phyloP scores from a whole-genome alignment of 2,329 filamentous ascomycete species.

The Colletotrichum scovillei region DNA sequence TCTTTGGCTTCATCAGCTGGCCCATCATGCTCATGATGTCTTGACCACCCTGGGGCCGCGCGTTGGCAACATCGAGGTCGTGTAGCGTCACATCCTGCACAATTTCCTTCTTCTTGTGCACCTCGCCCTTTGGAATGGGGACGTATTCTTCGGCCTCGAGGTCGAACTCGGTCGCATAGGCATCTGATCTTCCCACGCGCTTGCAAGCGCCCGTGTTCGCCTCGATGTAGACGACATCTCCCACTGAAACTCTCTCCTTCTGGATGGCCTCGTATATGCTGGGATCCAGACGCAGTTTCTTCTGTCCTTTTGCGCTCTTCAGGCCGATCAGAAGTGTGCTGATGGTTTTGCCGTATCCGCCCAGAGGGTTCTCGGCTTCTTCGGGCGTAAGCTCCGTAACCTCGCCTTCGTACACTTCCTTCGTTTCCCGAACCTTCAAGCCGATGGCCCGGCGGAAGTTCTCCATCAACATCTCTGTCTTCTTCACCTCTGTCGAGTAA shows the following conservation, averaged over 20 bases:
- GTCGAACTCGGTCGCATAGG: constrained; percentile 98
- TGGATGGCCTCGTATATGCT: constrained; percentile 99
- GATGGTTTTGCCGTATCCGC: constrained; percentile 97
- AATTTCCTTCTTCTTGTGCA: constrained; percentile 99
- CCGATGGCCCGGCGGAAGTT: constrained; percentile 98
- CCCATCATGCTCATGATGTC: constrained; percentile 99
- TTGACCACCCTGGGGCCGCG: constrained; percentile 94
- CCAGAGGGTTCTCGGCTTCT: constrained; percentile 96
- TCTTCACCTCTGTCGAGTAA: constrained; percentile 98
- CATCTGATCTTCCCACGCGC: constrained; percentile 93
- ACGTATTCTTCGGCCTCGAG: constrained; percentile 99
- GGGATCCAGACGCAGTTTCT: constrained; percentile 95
- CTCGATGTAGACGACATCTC: constrained; percentile 99
- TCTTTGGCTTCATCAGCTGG: constrained; percentile 99
- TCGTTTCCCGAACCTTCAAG: constrained; percentile 96
- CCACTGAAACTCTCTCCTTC: constrained; percentile 95
- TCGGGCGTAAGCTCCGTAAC: constrained; percentile 97
- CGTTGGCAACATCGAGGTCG: constrained; percentile 95
- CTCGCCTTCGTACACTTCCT: constrained; percentile 99
- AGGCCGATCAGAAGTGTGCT: constrained; percentile 93
- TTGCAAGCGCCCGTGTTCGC: constrained; percentile 99
- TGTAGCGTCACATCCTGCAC: constrained; percentile 98
- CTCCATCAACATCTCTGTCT: constrained; percentile 99
- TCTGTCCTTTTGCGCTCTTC: constrained; percentile 95
- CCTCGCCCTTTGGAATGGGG: constrained; percentile 97